These are phyloP conservation scores for Arachnomyces sp. DNA, from an alignment of 2,329 filamentous ascomycete genomes.

Conservation along the genomic window DNA sequence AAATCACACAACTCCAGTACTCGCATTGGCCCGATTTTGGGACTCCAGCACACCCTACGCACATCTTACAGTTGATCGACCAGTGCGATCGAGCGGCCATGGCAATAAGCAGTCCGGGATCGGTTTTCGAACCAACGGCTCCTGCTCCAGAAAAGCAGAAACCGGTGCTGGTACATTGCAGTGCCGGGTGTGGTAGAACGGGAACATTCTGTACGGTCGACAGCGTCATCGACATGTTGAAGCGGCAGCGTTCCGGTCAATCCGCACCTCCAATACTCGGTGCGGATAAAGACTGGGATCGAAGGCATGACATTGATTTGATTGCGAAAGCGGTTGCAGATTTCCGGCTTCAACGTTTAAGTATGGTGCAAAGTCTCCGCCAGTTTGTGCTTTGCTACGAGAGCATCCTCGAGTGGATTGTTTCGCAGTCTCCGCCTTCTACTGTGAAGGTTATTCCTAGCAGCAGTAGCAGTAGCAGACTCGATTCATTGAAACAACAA, in stretches of 20 bases:
- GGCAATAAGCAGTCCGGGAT: conserved; percentile 22
- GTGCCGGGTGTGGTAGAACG: conserved; percentile 88
- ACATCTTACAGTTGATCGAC: conserved; percentile 83
- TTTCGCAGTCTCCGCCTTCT: conserved; percentile 12
- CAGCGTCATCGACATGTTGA: conserved; percentile 91
- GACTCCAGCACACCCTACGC: conserved; percentile 77
- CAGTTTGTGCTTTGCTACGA: conserved; percentile 98
- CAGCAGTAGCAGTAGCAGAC: conserved; percentile 5
- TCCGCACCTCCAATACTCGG: conserved; percentile 14
- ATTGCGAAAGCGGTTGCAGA: conserved; percentile 84
- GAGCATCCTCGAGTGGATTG: conserved; percentile 81
- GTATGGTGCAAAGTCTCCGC: conserved; percentile 91
- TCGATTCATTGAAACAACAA: background rate
- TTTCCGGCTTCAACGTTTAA: conserved; percentile 78
- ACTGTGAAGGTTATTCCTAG: background rate
- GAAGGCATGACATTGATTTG: conserved; percentile 64
- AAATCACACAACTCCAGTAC: conserved; percentile 92
- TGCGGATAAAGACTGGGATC: conserved; percentile 53
- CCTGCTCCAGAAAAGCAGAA: conserved; percentile 50
- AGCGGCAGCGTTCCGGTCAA: conserved; percentile 54
- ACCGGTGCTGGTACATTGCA: conserved; percentile 89
- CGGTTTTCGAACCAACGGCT: conserved; percentile 48
- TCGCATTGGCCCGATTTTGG: conserved; percentile 97
- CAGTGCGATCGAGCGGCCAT: conserved; percentile 64
- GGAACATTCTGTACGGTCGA: conserved; percentile 96